A percentile compares a stretch with the other conserved stretches of the same genome.
Evolutionary conservation across 129 eudicot genomes (phyloP).

Genomic region (Heracleum sosnowskyi): DNA sequence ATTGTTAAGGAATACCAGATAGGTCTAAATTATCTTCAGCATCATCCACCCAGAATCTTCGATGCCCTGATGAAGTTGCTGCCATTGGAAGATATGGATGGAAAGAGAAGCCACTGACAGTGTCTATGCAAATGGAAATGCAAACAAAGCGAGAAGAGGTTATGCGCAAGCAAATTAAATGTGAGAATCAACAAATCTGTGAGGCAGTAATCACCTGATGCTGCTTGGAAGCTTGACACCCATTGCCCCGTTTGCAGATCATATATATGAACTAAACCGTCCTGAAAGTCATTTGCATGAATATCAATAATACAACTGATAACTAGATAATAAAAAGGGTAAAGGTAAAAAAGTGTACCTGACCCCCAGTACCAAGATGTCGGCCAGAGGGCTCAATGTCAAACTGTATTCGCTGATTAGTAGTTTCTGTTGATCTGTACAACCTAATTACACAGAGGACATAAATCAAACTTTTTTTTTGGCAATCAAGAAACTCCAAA

Average conservation of each 20-base stretch:
- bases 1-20: conserved; percentile 22
- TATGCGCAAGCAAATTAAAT: not conserved
- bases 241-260: conserved; percentile 97
- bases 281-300: conserved; percentile 35
- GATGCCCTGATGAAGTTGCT: conserved; percentile 85
- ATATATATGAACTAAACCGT: conserved; percentile 87
- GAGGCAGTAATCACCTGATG: conserved; percentile 47
- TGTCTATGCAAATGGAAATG: conserved; percentile 44
- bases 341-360: conserved; percentile 37
- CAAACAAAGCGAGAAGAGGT: conserved; percentile 6
- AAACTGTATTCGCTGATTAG: conserved; percentile 94
- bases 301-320: conserved; percentile 5
- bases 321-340: not conserved
- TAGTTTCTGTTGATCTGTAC: conserved; percentile 80
- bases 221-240: conserved; percentile 92
- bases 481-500: not conserved
- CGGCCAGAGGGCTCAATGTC: conserved; percentile 86
- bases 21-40: conserved; percentile 35
- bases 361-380: conserved; percentile 97
- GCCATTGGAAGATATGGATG: conserved; percentile 97
- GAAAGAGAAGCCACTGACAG: conserved; percentile 81
- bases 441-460: conserved; percentile 39
- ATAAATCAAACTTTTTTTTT: conserved; percentile 8
- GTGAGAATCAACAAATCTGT: not conserved
- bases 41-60: conserved; percentile 65